phyloP scores from a whole-genome alignment of 108 stramenopile species.

The Mediolabrus comicus region DNA sequence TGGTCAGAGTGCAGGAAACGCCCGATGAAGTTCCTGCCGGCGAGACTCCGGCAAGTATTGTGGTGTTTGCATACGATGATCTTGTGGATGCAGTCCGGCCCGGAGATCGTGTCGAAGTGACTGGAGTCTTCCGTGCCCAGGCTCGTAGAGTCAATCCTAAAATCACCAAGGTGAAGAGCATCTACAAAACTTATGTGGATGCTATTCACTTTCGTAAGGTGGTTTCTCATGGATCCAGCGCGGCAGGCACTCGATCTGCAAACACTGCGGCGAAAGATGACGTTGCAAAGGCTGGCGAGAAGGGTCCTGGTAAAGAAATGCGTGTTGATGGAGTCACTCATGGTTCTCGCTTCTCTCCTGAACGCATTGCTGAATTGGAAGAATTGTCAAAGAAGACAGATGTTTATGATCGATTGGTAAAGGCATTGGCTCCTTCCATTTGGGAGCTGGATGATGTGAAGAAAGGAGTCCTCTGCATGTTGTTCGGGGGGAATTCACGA shows the following conservation, averaged over 20 bases:
- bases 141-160: slow-evolving; percentile 89
- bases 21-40: slow-evolving; percentile 98
- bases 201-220: slow-evolving; percentile 92
- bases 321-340: slow-evolving; percentile 38
- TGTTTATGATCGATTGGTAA: slow-evolving; percentile 85
- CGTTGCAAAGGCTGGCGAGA: slow-evolving; percentile 18
- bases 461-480: slow-evolving; percentile 96
- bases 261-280: slow-evolving; percentile 5
- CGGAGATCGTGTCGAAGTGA: slow-evolving; percentile 97
- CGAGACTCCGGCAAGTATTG: slow-evolving; percentile 95
- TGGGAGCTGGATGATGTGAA: slow-evolving; percentile 99
- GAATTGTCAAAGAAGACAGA: slow-evolving; percentile 67
- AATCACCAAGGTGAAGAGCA: slow-evolving; percentile 81
- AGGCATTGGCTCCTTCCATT: slow-evolving; percentile 95
- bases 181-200: slow-evolving; percentile 98
- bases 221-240: slow-evolving; percentile 32
- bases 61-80: slow-evolving; percentile 96
- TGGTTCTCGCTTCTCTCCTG: slow-evolving; percentile 45
- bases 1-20: slow-evolving; percentile 96
- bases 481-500: slow-evolving; percentile 93
- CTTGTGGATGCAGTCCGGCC: slow-evolving; percentile 95
- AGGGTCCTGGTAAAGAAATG: slow-evolving; percentile 14
- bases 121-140: slow-evolving; percentile 95
- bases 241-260: slow-evolving; percentile 1
- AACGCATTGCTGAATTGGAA: slow-evolving; percentile 71